Evolutionary conservation across 2,329 filamentous ascomycete species (phyloP).

Genomic region (Dothistroma septosporum): DNA sequence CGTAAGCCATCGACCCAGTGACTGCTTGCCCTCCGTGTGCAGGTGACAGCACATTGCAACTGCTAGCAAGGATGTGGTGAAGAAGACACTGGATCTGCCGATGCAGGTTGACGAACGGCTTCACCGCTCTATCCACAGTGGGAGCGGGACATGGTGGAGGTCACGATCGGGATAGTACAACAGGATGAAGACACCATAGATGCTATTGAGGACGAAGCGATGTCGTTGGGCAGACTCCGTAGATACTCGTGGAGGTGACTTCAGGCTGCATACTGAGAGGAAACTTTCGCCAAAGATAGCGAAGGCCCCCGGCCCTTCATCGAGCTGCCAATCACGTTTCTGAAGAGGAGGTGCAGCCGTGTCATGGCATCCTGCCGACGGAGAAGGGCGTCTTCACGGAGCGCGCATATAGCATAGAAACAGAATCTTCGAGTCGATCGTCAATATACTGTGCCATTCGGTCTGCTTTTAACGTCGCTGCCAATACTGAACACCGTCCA

Average conservation of each 20-base stretch:
- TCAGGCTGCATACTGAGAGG: neutral
- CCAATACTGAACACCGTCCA: neutral
- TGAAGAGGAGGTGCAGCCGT: no score
- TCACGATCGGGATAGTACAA: neutral
- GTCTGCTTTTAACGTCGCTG: neutral
- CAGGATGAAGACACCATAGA: neutral
- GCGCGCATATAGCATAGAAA: neutral
- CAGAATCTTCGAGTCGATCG: neutral
- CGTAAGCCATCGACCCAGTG: neutral
- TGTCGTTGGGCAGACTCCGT: no score
- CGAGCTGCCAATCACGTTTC: neutral
- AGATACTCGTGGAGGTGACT: neutral
- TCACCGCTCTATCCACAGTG: neutral
- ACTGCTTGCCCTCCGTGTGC: neutral
- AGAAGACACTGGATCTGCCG: neutral
- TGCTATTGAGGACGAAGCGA: neutral
- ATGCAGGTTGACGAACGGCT: slow-evolving; percentile 4
- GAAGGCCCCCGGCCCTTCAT: neutral
- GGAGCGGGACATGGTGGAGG: neutral
- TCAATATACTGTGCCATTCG: neutral
- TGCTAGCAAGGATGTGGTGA: neutral
- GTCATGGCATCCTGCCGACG: no score
- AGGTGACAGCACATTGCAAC: neutral
- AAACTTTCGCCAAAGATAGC: neutral
- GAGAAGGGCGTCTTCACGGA: neutral